A percentile compares a stretch with the other conserved stretches of the same genome.
Evolutionary conservation across 140 eudicot species (phyloP).

Genomic region (Oenanthe javanica): DNA sequence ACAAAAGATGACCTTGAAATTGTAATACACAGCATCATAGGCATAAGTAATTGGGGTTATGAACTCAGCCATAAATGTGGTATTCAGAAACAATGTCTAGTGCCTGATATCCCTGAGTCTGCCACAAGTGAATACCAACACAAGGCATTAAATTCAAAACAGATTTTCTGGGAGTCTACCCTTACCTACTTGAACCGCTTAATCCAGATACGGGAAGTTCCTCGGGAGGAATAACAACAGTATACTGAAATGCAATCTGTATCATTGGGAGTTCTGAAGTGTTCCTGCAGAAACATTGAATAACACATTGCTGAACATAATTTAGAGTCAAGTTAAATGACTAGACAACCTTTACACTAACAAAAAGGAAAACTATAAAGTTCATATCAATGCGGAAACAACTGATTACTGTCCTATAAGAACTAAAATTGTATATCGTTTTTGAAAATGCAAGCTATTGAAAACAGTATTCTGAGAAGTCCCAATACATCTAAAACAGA

Average conservation of each 20-base stretch:
- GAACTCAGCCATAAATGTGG: not conserved
- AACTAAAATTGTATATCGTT: not conserved
- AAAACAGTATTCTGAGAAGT: not conserved
- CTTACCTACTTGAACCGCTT: constrained; percentile 49
- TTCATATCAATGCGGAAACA: not conserved
- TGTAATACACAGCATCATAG: not conserved
- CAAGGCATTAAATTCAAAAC: not conserved
- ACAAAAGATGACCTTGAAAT: not conserved
- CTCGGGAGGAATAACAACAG: constrained; percentile 75
- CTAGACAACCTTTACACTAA: not conserved
- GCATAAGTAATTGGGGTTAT: not conserved
- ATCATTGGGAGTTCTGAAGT: constrained; percentile 72
- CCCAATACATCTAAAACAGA: not conserved
- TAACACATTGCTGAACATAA: not conserved
- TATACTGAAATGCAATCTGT: constrained; percentile 83
- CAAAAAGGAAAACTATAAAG: not conserved
- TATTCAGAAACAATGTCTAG: not conserved
- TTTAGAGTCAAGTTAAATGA: not conserved
- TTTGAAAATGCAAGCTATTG: not conserved
- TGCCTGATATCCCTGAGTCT: not conserved
- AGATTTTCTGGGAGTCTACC: constrained; percentile 16
- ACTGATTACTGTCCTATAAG: not conserved
- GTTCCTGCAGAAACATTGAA: constrained; percentile 47
- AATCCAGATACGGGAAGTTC: constrained; percentile 37
- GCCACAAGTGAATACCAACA: not conserved